Evolutionary conservation across 495 filamentous ascomycete genomes (phyloP).

Genomic region (Neurospora sp.): DNA sequence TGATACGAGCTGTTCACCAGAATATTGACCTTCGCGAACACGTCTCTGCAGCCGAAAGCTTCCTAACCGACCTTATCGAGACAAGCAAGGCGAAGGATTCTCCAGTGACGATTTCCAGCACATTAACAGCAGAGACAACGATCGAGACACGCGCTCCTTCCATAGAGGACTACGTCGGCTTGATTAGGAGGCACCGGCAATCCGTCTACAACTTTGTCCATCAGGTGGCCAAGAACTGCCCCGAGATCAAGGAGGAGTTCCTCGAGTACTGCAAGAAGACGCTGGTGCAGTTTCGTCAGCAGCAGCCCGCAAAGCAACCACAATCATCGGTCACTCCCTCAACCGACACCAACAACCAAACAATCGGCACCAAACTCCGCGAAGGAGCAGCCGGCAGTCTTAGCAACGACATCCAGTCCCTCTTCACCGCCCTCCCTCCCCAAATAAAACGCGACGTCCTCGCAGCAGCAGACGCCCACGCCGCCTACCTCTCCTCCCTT

Average conservation of each 20-base stretch:
- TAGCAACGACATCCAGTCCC: slow-evolving; percentile 28
- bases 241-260: slow-evolving; percentile 43
- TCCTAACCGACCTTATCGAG: slow-evolving; percentile 51
- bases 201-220: slow-evolving; percentile 52
- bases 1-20: slow-evolving; percentile 53
- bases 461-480: slow-evolving; percentile 39
- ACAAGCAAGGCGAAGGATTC: slow-evolving; percentile 25
- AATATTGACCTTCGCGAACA: slow-evolving; percentile 52
- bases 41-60: slow-evolving; percentile 43
- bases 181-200: slow-evolving; percentile 44
- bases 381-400: slow-evolving; percentile 31
- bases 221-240: slow-evolving; percentile 50
- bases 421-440: slow-evolving; percentile 35
- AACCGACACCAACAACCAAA: background rate
- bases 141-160: slow-evolving; percentile 28
- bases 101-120: background rate
- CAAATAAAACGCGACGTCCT: slow-evolving; percentile 24
- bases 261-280: slow-evolving; percentile 24
- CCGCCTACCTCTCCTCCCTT: slow-evolving; percentile 40
- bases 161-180: slow-evolving; percentile 50
- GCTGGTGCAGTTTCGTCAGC: slow-evolving; percentile 19
- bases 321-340: background rate
- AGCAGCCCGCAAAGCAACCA: background rate
- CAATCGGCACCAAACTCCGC: background rate
- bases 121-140: background rate